Base-by-base conservation (phyloP, 1,284 basidiomycete genomes). In the Sanguinoderma infundibulare region DNA sequence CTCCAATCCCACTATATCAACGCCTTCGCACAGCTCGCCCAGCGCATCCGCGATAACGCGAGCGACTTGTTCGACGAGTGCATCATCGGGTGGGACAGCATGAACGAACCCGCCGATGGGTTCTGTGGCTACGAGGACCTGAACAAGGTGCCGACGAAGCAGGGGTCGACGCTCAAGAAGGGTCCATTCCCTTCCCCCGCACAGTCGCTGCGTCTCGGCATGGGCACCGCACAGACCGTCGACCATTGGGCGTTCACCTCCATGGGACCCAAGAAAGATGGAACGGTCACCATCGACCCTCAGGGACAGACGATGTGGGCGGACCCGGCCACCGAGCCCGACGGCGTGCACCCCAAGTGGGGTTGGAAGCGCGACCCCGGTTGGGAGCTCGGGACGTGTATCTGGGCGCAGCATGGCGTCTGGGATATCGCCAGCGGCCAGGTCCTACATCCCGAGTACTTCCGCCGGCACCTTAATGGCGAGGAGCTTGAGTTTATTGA, bases 91-190 rank as follows among this genome's bases (percentile, higher is more conserved):
- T 98, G 97, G 97, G 97, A 99, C 74, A 92, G 90, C 69, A 79
- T 98, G 77, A 98, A 98, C 74, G 97, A 99, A 75, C 96, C 97
- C 0, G 91, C 89, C 50, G 94, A 96, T 66, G 97, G 96, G 0
- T 81, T 96, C 60, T 85, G 93, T 51, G 93, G 93, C 1, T 89
- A 90, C 73, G 76, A 81, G 1, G 87, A 96, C 73, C 79, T 98
- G n/a, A 85, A 83, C 57, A 67, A 72, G 5, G 85, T 88, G 24
- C 91, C 92, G 0, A 77, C 78, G 12, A 77, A 83, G 49, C 92
- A 95, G 71, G 87, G 86, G 2, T 84, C 86, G 0, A 85, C 87
- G 9, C 78, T 96, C 47, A 91, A 91, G 71, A 96, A 94, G 72
- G 97, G 96, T 0, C 89, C 94, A 0, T 84, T 89, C 57, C 96